Conservation (phyloP, 2,329 filamentous ascomycete species). For the Orbilia ellipsospora region DNA sequence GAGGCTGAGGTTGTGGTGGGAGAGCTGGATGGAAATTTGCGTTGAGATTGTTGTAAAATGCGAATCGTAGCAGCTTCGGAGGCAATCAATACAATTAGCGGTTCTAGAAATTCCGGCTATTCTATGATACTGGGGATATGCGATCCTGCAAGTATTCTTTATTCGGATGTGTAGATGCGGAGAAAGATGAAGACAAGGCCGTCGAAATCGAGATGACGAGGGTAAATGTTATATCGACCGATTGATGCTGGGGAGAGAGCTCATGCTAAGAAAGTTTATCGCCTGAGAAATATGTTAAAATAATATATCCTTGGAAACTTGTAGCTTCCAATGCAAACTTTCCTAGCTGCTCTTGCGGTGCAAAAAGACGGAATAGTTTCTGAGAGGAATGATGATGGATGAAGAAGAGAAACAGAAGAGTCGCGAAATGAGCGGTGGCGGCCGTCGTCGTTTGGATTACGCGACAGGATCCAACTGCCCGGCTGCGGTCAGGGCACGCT, state of each 20-base stretch:
- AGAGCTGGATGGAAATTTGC: not conserved
- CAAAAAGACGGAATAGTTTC: too few species aligned
- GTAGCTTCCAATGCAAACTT: too few species aligned
- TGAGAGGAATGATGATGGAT: not conserved
- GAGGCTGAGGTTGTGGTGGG: not conserved
- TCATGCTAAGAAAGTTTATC: not conserved
- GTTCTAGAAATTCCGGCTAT: not conserved
- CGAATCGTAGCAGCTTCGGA: not conserved
- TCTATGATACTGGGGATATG: too few species aligned
- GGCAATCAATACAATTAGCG: not conserved
- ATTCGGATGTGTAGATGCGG: too few species aligned
- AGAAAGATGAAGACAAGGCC: too few species aligned
- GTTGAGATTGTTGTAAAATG: slow-evolving; percentile 13
- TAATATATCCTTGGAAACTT: too few species aligned
- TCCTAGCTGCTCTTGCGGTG: too few species aligned
- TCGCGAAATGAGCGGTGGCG: not conserved
- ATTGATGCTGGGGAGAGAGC: not conserved
- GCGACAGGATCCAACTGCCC: slow-evolving; percentile 13
- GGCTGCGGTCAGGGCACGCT: not conserved
- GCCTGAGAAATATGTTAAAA: too few species aligned
- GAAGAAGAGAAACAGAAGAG: not conserved
- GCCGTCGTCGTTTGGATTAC: not conserved
- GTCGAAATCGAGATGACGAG: too few species aligned
- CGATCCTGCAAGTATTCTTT: too few species aligned
- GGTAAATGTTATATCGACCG: too few species aligned